Base-by-base conservation (phyloP, 164 flowering plant genomes). In the Sedum album region DNA sequence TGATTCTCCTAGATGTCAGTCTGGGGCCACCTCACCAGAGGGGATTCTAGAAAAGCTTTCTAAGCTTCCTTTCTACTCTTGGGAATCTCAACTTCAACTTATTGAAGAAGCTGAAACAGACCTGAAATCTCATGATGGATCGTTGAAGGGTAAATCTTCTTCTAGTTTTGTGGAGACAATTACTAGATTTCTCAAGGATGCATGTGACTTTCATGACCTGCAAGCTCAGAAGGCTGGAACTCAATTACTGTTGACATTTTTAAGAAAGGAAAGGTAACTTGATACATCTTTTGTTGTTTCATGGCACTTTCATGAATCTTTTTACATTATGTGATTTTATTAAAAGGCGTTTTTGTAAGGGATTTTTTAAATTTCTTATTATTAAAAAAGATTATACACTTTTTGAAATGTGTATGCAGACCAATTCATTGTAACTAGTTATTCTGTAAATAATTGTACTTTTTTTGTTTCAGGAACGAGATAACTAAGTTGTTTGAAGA, bases 211-310 rank as follows among this genome's bases (percentile, higher is more conserved):
- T 36, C 66, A 70, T 30, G 88, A 88, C 72, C 39, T 70, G 48
- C 67, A 76, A 51, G 85, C 91, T 75, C 87, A 70, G 72, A 78
- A 68, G 66, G 73, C 65, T 60, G 97, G 88, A 71, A 74, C 69
- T 64, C 75, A 76, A 70, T 74, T 86, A 63, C 72, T 89, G 39
- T 68, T 81, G 72, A 70, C 76, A 44, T 78, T 79, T 69, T 38
- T 84, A 46, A 76, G 70, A 7, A 76, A 81, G 66, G 78, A 73
- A 83, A 82, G 96, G 97, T 89, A 87, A 69, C 42, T 39, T 39
- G 13, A 39, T 64, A 41, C 60, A 31, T 66, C 44, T 63, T 1
- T 67, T 31, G 55, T 33, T 48, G 9, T 11, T 31, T 68, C 31
- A 23, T 69, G 30, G 18, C 20, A 30, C 23, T 46, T 15, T 20